phyloP scores from a whole-genome alignment of 2,329 filamentous ascomycete genomes.

The Metarhizium anisopliae region DNA sequence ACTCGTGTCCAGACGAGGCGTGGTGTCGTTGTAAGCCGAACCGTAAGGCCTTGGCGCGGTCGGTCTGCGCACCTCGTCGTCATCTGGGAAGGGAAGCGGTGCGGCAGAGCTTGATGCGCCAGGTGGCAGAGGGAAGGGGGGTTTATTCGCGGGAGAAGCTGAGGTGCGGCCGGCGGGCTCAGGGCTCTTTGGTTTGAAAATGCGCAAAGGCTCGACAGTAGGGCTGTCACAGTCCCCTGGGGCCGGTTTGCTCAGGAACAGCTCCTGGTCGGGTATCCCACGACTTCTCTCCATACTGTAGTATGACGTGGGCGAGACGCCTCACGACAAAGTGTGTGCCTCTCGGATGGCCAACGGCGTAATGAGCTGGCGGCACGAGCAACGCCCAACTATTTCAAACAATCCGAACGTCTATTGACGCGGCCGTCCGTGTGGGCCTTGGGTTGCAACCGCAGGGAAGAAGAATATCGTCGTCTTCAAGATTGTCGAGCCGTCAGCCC shows the following conservation, averaged over 20 bases:
- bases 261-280: slow-evolving; percentile 68
- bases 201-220: slow-evolving; percentile 74
- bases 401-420: background rate
- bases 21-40: slow-evolving; percentile 38
- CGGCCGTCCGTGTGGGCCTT: background rate
- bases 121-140: slow-evolving; percentile 54
- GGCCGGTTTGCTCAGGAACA: slow-evolving; percentile 62
- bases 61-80: slow-evolving; percentile 46
- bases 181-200: slow-evolving; percentile 69
- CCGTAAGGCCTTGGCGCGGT: slow-evolving; percentile 35
- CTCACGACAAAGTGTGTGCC: background rate
- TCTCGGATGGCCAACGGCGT: slow-evolving; percentile 1
- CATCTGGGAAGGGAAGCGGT: slow-evolving; percentile 63
- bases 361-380: slow-evolving; percentile 6
- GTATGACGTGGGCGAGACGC: slow-evolving; percentile 4
- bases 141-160: slow-evolving; percentile 36
- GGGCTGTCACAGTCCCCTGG: slow-evolving; percentile 56
- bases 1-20: slow-evolving; percentile 45
- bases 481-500: background rate
- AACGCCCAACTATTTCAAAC: background rate
- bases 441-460: background rate
- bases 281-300: slow-evolving; percentile 45
- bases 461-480: background rate
- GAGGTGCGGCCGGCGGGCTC: slow-evolving; percentile 37
- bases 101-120: slow-evolving; percentile 63